Conservation (phyloP, 106 monocot genomes). For the Platanthera zijinensis region DNA sequence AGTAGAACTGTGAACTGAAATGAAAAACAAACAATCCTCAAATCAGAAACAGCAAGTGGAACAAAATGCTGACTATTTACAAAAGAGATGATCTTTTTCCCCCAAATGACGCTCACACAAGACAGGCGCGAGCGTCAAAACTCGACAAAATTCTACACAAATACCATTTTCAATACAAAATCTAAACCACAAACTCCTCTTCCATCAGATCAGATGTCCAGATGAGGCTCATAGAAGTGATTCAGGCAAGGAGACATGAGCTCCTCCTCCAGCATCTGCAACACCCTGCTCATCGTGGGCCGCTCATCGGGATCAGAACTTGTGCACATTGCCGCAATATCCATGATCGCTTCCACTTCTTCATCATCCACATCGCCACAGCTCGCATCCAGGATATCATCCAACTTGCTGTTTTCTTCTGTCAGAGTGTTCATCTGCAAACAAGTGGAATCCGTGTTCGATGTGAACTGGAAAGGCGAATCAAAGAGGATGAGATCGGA, state of each 20-base stretch:
- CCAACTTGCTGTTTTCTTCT: conserved; percentile 33
- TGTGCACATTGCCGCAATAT: conserved; percentile 84
- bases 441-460: not conserved
- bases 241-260: conserved; percentile 55
- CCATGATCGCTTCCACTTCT: conserved; percentile 66
- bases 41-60: too few relatives aligned
- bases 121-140: too few relatives aligned
- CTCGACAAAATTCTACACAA: too few relatives aligned
- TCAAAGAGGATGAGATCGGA: not conserved
- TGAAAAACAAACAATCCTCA: too few relatives aligned
- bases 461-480: not conserved
- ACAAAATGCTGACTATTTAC: too few relatives aligned
- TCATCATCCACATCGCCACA: conserved; percentile 67
- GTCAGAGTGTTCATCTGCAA: conserved; percentile 69
- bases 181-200: not conserved
- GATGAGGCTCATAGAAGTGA: conserved; percentile 60
- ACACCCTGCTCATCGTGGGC: conserved; percentile 62
- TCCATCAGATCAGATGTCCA: conserved; percentile 34
- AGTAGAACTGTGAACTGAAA: too few relatives aligned
- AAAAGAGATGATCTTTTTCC: too few relatives aligned
- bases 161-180: not conserved
- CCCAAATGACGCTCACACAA: too few relatives aligned
- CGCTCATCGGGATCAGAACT: conserved; percentile 61
- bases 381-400: conserved; percentile 66
- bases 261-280: conserved; percentile 91